Evolutionary conservation across 768 basidiomycete species (phyloP).

Genomic region (Russula foetens): DNA sequence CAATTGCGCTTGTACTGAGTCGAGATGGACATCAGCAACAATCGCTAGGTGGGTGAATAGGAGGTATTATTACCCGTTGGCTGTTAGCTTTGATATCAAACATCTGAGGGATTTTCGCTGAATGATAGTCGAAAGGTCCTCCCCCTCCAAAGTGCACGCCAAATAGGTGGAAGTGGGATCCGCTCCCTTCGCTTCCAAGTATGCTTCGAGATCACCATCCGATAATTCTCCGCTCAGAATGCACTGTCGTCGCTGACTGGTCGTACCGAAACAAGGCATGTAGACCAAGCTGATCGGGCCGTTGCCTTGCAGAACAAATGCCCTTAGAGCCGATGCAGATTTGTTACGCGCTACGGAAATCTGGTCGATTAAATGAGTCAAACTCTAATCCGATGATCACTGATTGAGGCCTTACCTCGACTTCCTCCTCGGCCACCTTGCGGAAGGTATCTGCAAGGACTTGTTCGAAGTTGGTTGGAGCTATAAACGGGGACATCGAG

Average conservation of each 20-base stretch:
- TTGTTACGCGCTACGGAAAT: slow-evolving; percentile 28
- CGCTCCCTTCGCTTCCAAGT: slow-evolving; percentile 15
- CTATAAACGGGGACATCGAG: slow-evolving; percentile 34
- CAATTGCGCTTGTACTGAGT: slow-evolving; percentile 11
- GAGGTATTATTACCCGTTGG: slow-evolving; percentile 3
- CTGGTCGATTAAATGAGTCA: neutral
- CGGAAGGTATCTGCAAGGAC: slow-evolving; percentile 30
- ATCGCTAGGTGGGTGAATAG: neutral
- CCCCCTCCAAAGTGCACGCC: slow-evolving; percentile 20
- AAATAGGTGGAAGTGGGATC: slow-evolving; percentile 20
- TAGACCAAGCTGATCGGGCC: slow-evolving; percentile 29
- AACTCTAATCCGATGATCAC: neutral
- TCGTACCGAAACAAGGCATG: slow-evolving; percentile 31
- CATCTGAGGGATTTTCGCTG: neutral
- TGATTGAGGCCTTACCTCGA: slow-evolving; percentile 24
- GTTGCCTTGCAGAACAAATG: slow-evolving; percentile 33
- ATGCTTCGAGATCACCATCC: slow-evolving; percentile 12
- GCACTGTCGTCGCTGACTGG: slow-evolving; percentile 32
- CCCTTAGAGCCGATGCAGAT: slow-evolving; percentile 27
- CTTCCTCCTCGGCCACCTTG: slow-evolving; percentile 28
- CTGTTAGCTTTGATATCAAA: slow-evolving; percentile 14
- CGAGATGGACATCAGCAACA: neutral
- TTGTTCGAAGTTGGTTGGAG: slow-evolving; percentile 23
- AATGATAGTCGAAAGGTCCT: slow-evolving; percentile 10
- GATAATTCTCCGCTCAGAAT: slow-evolving; percentile 29